Evolutionary conservation across 139 green algal species (phyloP).

Genomic region (Deuterostichococcus epilithicus): DNA sequence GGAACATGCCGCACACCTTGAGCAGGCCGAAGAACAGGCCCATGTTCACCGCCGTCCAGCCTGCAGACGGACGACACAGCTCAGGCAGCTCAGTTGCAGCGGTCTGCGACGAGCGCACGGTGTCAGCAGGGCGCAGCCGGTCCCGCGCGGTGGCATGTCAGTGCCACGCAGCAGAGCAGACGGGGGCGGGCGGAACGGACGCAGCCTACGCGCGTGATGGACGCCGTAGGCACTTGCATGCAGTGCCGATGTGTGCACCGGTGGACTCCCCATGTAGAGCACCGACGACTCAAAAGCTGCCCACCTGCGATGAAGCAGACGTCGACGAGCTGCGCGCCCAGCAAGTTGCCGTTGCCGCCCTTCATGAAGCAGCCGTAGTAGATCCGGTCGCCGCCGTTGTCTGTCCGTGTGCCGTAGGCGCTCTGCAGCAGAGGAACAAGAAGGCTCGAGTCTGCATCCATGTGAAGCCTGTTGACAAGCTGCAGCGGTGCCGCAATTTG

Average conservation of each 20-base stretch:
- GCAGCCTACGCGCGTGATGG: no score
- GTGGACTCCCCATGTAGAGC: no score
- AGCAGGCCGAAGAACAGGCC: constrained; percentile 69
- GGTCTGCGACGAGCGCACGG: no score
- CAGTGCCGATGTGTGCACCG: no score
- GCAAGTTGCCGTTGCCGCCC: constrained; percentile 46
- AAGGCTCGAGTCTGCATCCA: neutral
- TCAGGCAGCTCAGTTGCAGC: no score
- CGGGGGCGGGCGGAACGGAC: no score
- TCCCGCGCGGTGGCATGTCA: no score
- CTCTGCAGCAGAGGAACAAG: neutral
- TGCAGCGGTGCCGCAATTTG: no score
- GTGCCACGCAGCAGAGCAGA: no score
- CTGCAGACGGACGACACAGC: constrained; percentile 12
- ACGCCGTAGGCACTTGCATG: no score
- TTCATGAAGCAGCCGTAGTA: constrained; percentile 54
- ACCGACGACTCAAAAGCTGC: neutral
- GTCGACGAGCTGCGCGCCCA: constrained; percentile 55
- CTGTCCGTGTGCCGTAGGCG: neutral
- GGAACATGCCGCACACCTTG: constrained; percentile 56
- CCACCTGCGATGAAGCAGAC: constrained; percentile 45
- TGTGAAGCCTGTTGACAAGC: no score
- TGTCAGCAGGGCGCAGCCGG: no score
- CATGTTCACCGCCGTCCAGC: constrained; percentile 62
- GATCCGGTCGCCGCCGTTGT: neutral